Base-by-base conservation (phyloP, 768 basidiomycete genomes). In the Russula olivacea region DNA sequence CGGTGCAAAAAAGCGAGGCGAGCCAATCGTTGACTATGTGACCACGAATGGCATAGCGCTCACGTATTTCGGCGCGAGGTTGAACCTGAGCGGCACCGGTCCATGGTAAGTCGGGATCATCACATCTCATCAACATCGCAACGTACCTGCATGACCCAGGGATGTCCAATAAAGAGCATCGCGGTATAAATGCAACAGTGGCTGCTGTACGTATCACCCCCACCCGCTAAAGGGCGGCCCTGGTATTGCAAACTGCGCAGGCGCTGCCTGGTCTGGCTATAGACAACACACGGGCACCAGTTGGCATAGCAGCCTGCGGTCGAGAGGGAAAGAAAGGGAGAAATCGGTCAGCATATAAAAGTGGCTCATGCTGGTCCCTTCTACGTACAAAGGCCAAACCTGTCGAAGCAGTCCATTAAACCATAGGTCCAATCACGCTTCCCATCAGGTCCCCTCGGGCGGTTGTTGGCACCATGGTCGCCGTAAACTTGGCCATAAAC, bases 1-100 rank as follows among this genome's bases (percentile, higher is more conserved):
- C 73, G 0, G 66, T 64, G 68, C 82, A 83, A 58, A 72, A 82
- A n/a, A 68, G 75, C 0, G 78, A 67, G 2, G 75, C 59, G 49
- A 69, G 71, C 66, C 77, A 81, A 62, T 82, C 82, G 0, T 72
- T 72, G 53, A 71, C 71, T 7, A 70, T 63, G 30, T 74, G 71
- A 9, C 82, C 83, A 30, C 74, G 73, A 68, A 83, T 80, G 52
- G 71, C 73, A 69, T 82, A 81, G 48, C 82, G 77, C 17, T 58
- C 30, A 43, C 82, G 78, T 43, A 78, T 68, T 21, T 70, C 68
- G 4, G 72, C 72, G 58, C 81, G 77, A 62, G 66, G 73, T 28
- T 69, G 67, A 10, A 74, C 54, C 74, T 73, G 54, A 11, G 41
- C 9, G 19, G 43, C 2, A 7, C 6, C 28, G 19, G 41, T 7